These are phyloP conservation scores for Dioscorea zingiberensis DNA, from an alignment of 106 monocot species.

Conservation along the genomic window DNA sequence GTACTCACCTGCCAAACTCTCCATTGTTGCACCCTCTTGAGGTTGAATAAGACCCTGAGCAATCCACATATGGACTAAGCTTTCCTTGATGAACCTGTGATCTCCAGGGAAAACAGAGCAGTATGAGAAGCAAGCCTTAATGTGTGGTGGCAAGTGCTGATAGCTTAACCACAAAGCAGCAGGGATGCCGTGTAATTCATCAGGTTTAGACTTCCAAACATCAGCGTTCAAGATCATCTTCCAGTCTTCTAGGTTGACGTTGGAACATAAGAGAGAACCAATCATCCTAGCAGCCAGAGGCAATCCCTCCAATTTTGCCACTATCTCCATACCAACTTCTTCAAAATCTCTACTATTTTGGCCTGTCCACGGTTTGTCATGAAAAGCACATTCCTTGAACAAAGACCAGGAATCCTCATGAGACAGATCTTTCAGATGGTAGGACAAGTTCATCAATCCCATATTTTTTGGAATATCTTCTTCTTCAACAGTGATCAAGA, in stretches of 20 bases:
- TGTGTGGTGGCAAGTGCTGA: neutral
- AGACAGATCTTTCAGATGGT: neutral
- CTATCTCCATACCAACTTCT: neutral
- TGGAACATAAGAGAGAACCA: neutral
- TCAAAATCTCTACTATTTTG: neutral
- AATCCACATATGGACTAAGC: neutral
- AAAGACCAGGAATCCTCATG: neutral
- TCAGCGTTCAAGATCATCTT: neutral
- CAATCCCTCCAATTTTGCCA: neutral
- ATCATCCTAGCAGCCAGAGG: neutral
- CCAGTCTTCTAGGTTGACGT: neutral
- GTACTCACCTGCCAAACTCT: conserved; percentile 12
- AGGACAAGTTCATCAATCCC: neutral
- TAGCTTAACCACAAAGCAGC: neutral
- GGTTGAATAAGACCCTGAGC: neutral
- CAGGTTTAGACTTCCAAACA: too few relatives aligned
- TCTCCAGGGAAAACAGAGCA: neutral
- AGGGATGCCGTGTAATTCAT: too few relatives aligned
- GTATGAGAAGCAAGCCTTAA: neutral
- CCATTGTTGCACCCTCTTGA: conserved; percentile 2
- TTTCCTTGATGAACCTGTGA: neutral
- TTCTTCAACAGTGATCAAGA: neutral
- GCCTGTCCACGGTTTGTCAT: neutral
- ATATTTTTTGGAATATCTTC: neutral
- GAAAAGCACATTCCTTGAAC: neutral